Conservation (phyloP, 1,284 basidiomycete species). For the Earliella scabrosa region DNA sequence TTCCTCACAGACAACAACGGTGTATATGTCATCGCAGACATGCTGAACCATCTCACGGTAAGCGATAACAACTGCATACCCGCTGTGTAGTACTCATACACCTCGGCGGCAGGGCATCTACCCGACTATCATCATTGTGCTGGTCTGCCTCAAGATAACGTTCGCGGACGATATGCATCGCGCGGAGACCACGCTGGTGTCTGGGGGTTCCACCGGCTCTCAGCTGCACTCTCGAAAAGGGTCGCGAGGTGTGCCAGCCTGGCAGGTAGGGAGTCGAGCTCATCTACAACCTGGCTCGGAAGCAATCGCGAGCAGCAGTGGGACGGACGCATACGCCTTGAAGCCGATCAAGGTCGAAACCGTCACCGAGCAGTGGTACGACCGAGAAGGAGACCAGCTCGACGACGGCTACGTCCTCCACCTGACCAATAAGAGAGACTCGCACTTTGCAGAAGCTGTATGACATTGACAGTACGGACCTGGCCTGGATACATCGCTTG, state of each 20-base stretch:
- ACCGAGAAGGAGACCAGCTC: not conserved
- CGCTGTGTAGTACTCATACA: too few relatives aligned
- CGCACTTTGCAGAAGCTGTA: not conserved
- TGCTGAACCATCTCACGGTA: conserved; percentile 4
- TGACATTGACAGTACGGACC: too few relatives aligned
- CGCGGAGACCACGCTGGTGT: not conserved
- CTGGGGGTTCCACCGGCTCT: not conserved
- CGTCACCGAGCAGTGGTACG: not conserved
- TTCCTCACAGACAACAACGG: conserved; percentile 2
- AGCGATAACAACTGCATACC: not conserved
- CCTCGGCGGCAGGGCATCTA: conserved; percentile 16
- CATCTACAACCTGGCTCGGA: not conserved
- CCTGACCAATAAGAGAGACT: not conserved
- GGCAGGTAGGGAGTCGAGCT: not conserved
- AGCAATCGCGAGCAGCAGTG: not conserved
- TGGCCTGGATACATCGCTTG: too few relatives aligned
- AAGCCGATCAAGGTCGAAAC: not conserved
- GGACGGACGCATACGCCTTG: not conserved
- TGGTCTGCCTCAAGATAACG: conserved; percentile 12
- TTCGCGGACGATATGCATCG: conserved; percentile 2
- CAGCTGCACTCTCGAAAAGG: not conserved
- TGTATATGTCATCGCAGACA: conserved; percentile 5
- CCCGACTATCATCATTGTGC: conserved; percentile 10
- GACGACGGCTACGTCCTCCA: not conserved
- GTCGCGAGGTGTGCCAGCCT: not conserved